Evolutionary conservation across 306 rosid species (phyloP).

Genomic region (cucumber (Cucumis sativus)): Cucumber_9930_V3 NC_026661.2:17082001-17082500

Average conservation of each 20-base stretch:
- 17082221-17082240: background rate
- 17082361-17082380: background rate
- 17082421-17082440: background rate
- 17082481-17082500: too few relatives aligned
- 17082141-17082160: background rate
- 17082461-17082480: too few relatives aligned
- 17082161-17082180: background rate
- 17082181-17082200: background rate
- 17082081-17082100: background rate
- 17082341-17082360: background rate
- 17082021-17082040: background rate
- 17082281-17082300: background rate
- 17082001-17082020: background rate
- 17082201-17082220: background rate
- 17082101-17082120: conserved; percentile 5
- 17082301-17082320: background rate
- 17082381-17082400: background rate
- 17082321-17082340: background rate
- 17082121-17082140: background rate
- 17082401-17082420: background rate
- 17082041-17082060: background rate
- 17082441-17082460: too few relatives aligned
- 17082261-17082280: background rate
- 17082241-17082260: background rate
- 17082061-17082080: background rate